A percentile compares a stretch with the other conserved stretches of the same genome.
Evolutionary conservation across 2,329 filamentous ascomycete genomes (phyloP).

Genomic region (Calonectria hawksworthii): DNA sequence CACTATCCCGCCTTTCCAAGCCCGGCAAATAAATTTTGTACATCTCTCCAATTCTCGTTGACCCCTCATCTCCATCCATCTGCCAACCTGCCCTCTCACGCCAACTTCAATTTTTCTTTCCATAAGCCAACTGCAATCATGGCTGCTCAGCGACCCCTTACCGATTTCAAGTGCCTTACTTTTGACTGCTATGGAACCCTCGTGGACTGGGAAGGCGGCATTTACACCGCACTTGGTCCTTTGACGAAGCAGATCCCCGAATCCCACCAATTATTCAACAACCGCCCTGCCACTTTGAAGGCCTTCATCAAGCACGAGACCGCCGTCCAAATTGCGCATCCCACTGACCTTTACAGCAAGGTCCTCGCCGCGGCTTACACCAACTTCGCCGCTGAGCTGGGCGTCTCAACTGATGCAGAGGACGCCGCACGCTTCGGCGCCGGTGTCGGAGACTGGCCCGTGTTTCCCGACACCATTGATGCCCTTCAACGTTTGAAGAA

Average conservation of each 20-base stretch:
- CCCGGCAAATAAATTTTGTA: background rate
- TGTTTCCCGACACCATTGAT: constrained; percentile 69
- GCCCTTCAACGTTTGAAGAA: constrained; percentile 63
- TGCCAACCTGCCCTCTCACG: background rate
- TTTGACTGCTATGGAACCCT: constrained; percentile 87
- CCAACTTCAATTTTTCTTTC: background rate
- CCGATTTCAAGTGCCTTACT: constrained; percentile 58
- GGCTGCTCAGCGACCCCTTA: constrained; percentile 10
- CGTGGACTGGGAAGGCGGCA: constrained; percentile 80
- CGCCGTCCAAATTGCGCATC: constrained; percentile 64
- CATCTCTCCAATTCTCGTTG: background rate
- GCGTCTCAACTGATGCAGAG: constrained; percentile 48
- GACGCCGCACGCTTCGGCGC: constrained; percentile 64
- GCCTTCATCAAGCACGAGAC: constrained; percentile 61
- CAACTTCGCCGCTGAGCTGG: constrained; percentile 58
- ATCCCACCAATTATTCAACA: constrained; percentile 50
- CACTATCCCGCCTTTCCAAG: background rate
- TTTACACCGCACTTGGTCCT: constrained; percentile 66
- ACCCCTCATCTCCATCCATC: background rate
- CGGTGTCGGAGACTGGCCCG: constrained; percentile 65
- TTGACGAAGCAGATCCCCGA: constrained; percentile 57
- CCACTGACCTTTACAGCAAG: constrained; percentile 68
- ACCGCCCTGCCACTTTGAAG: constrained; percentile 55
- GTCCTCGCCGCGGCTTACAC: constrained; percentile 64
- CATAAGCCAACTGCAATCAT: background rate